These are phyloP conservation scores for Populus pruinosa DNA, from an alignment of 345 rosid genomes.

Conservation along the genomic window DNA sequence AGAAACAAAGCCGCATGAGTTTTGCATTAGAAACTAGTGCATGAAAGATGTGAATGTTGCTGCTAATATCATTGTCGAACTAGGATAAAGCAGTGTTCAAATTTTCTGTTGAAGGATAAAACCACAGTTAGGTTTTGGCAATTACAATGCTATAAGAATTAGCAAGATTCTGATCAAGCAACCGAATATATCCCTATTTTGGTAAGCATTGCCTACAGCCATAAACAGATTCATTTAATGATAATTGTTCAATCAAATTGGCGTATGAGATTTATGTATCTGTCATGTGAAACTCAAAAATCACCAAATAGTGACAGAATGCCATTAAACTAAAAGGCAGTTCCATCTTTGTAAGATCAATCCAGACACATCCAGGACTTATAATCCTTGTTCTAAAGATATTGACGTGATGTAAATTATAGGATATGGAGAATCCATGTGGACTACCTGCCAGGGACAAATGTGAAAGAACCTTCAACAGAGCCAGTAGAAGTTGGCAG, in stretches of 20 bases:
- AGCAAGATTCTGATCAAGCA: background rate
- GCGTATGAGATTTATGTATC: background rate
- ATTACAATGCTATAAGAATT: background rate
- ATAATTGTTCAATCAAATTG: background rate
- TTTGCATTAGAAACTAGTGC: background rate
- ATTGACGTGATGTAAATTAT: background rate
- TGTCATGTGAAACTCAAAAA: background rate
- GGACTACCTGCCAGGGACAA: conserved; percentile 81
- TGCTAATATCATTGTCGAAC: background rate
- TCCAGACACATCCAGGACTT: background rate
- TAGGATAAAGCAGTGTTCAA: background rate
- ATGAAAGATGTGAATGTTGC: background rate
- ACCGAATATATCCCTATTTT: background rate
- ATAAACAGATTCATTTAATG: background rate
- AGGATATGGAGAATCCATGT: background rate
- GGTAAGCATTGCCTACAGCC: background rate
- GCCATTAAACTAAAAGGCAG: background rate
- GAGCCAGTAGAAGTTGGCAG: conserved; percentile 47
- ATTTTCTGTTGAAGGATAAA: background rate
- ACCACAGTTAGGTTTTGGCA: background rate
- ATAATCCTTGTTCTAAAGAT: background rate
- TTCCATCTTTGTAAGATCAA: background rate
- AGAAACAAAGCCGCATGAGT: background rate
- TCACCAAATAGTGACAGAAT: background rate
- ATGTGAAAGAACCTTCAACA: conserved; percentile 72